These are phyloP conservation scores for Mortierella alpina DNA, from an alignment of 192 early-diverging fungal genomes.

Conservation along the genomic window DNA sequence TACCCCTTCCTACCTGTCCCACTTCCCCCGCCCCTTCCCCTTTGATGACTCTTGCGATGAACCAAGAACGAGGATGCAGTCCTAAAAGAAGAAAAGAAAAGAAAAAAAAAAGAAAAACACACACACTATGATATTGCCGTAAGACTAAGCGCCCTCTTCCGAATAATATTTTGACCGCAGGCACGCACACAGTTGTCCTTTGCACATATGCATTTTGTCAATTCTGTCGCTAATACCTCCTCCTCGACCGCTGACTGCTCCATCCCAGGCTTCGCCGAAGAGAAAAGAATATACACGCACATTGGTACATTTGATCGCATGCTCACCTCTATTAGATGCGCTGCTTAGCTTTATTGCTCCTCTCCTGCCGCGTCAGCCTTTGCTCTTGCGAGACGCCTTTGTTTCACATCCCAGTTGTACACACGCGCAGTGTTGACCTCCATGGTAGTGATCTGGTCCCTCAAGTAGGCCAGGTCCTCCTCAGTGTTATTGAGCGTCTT, in stretches of 20 bases:
- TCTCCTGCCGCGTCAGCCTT: slow-evolving; percentile 45
- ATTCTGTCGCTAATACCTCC: background rate
- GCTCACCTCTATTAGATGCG: background rate
- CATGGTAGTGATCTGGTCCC: slow-evolving; percentile 99
- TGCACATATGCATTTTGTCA: background rate
- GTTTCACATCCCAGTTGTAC: slow-evolving; percentile 98
- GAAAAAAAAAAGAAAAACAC: slow-evolving; percentile 1
- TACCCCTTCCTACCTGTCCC: background rate
- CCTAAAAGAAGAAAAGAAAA: slow-evolving; percentile 8
- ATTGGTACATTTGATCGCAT: background rate
- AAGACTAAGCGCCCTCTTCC: no score
- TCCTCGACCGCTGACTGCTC: background rate
- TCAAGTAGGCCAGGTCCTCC: slow-evolving; percentile 93
- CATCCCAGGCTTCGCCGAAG: no score
- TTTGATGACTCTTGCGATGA: slow-evolving; percentile 25
- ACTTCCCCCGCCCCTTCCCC: no score
- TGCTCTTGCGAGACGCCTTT: slow-evolving; percentile 65
- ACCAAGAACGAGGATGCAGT: slow-evolving; percentile 6
- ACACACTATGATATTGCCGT: background rate
- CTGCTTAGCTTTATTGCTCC: slow-evolving; percentile 7
- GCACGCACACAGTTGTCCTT: no score
- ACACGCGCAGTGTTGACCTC: slow-evolving; percentile 97
- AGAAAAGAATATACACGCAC: no score
- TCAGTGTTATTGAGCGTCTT: slow-evolving; percentile 77
- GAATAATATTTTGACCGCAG: no score